These are phyloP conservation scores for Posidonia australis DNA, from an alignment of 106 monocot species.

Conservation along the genomic window DNA sequence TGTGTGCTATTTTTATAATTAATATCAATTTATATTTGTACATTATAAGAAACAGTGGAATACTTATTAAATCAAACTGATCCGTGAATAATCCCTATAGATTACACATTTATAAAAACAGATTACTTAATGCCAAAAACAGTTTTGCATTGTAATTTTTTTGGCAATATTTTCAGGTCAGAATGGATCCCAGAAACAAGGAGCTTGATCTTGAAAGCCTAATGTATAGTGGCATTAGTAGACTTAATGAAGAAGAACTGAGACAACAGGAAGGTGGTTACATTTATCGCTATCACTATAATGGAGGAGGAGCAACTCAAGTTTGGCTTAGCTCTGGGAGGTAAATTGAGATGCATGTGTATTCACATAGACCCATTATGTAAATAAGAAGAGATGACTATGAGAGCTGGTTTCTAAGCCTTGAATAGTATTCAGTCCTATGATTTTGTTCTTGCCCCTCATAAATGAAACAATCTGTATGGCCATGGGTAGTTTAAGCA, in stretches of 20 bases:
- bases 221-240: slow-evolving; percentile 8
- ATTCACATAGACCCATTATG: not conserved
- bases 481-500: too few relatives aligned
- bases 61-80: not conserved
- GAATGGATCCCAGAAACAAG: slow-evolving; percentile 26
- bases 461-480: too few relatives aligned
- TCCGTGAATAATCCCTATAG: not conserved
- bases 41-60: not conserved
- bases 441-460: too few relatives aligned
- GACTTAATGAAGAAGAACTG: slow-evolving; percentile 18
- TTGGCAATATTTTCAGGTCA: slow-evolving; percentile 7
- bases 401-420: too few relatives aligned
- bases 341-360: slow-evolving; percentile 4
- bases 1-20: not conserved
- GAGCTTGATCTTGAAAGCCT: slow-evolving; percentile 22
- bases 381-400: too few relatives aligned
- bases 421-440: too few relatives aligned
- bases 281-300: slow-evolving; percentile 24
- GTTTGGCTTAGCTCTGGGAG: slow-evolving; percentile 29
- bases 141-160: not conserved
- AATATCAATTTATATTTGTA: not conserved
- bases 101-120: too few relatives aligned
- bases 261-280: slow-evolving; percentile 20
- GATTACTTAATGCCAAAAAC: not conserved
- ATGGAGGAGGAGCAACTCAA: slow-evolving; percentile 28